Evolutionary conservation across 495 filamentous ascomycete species (phyloP).

Genomic region (Xylaria intraflava): DNA sequence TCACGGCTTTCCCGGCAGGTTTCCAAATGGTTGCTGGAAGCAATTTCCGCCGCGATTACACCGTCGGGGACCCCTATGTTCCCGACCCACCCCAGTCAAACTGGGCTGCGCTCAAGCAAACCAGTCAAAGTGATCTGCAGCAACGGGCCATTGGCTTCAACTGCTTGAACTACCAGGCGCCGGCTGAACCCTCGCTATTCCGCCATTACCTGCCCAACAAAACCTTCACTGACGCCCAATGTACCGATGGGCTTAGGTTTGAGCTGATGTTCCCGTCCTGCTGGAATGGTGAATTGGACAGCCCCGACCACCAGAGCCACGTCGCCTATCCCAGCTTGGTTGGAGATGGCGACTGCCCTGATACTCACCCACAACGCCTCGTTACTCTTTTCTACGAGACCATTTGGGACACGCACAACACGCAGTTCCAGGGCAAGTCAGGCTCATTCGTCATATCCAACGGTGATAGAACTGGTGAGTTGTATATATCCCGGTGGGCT

Average conservation of each 20-base stretch:
- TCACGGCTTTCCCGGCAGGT: slow-evolving; percentile 67
- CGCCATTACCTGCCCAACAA: slow-evolving; percentile 80
- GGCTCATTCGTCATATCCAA: slow-evolving; percentile 78
- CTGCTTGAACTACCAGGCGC: slow-evolving; percentile 68
- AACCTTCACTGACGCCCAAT: slow-evolving; percentile 66
- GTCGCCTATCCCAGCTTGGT: slow-evolving; percentile 72
- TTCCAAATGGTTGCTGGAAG: slow-evolving; percentile 89
- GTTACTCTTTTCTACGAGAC: slow-evolving; percentile 80
- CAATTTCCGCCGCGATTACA: slow-evolving; percentile 60
- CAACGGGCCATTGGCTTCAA: slow-evolving; percentile 89
- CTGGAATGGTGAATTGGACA: slow-evolving; percentile 71
- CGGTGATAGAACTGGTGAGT: slow-evolving; percentile 67
- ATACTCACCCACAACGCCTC: slow-evolving; percentile 60
- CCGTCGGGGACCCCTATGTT: slow-evolving; percentile 45
- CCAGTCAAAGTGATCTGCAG: slow-evolving; percentile 57
- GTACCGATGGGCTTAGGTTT: slow-evolving; percentile 66
- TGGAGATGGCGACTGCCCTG: slow-evolving; percentile 69
- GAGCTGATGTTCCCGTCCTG: slow-evolving; percentile 90
- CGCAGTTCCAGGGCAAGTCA: slow-evolving; percentile 50
- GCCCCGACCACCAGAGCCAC: slow-evolving; percentile 59
- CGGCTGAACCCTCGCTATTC: slow-evolving; percentile 62
- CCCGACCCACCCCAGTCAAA: slow-evolving; percentile 66
- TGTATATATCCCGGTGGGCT: background rate
- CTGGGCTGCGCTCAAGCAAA: slow-evolving; percentile 53
- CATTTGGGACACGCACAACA: slow-evolving; percentile 67